Percentiles rank a stretch among this genome's conserved stretches.
phyloP scores from a whole-genome alignment of 2,329 filamentous ascomycete species.

The Achaetomium macrosporum region DNA sequence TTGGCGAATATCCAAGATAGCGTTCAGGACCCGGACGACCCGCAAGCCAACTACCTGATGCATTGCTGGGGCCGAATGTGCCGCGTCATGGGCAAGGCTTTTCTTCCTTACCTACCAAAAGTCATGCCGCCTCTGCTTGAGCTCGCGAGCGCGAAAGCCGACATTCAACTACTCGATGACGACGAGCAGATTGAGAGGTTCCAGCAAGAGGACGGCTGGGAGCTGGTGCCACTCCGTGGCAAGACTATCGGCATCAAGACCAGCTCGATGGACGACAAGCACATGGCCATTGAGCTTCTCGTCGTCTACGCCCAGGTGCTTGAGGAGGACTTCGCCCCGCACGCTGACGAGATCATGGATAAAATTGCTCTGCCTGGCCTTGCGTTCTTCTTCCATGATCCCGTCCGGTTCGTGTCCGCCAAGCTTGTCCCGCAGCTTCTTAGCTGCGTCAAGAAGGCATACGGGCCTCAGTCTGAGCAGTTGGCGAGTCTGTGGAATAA shows the following conservation, averaged over 20 bases:
- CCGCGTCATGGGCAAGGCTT: slow-evolving; percentile 82
- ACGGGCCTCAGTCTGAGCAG: slow-evolving; percentile 72
- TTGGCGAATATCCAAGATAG: slow-evolving; percentile 79
- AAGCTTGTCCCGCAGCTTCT: slow-evolving; percentile 91
- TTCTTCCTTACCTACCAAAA: slow-evolving; percentile 83
- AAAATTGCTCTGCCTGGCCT: slow-evolving; percentile 91
- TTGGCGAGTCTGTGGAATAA: slow-evolving; percentile 77
- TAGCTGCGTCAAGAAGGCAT: slow-evolving; percentile 88
- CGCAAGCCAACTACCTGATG: slow-evolving; percentile 92
- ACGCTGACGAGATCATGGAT: slow-evolving; percentile 89
- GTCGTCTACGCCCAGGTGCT: slow-evolving; percentile 96
- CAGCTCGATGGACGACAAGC: slow-evolving; percentile 94
- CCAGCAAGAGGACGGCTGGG: slow-evolving; percentile 95
- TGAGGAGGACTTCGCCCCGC: slow-evolving; percentile 87
- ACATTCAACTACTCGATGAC: slow-evolving; percentile 92
- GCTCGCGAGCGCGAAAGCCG: slow-evolving; percentile 88
- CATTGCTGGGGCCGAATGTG: slow-evolving; percentile 99
- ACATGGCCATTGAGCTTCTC: slow-evolving; percentile 98
- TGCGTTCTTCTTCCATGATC: slow-evolving; percentile 98
- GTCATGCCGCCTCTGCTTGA: slow-evolving; percentile 93
- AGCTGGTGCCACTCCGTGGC: slow-evolving; percentile 91
- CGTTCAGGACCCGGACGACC: slow-evolving; percentile 87
- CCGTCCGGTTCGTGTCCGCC: slow-evolving; percentile 88
- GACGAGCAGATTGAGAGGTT: slow-evolving; percentile 90
- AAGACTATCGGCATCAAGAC: slow-evolving; percentile 99